Evolutionary conservation across 2,329 filamentous ascomycete species (phyloP).

Genomic region (Blastomyces silverae): DNA sequence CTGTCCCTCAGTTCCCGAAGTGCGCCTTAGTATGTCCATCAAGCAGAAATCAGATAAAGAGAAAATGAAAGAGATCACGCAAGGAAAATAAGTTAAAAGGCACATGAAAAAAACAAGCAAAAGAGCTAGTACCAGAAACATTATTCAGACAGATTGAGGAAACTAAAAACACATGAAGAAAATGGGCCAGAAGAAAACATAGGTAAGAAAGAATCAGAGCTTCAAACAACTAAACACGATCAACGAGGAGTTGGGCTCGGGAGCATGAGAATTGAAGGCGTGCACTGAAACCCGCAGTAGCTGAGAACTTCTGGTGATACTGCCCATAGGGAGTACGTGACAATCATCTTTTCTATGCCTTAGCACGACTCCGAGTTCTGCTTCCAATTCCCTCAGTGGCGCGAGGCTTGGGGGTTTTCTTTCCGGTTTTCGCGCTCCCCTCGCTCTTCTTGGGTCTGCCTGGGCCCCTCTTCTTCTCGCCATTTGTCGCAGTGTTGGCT

Average conservation of each 20-base stretch:
- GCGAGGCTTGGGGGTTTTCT: conserved; percentile 20
- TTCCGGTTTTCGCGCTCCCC: conserved; percentile 5
- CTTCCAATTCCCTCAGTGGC: conserved; percentile 33
- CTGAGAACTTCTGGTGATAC: neutral
- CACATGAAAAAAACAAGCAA: neutral
- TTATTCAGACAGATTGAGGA: neutral
- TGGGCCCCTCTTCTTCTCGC: conserved; percentile 28
- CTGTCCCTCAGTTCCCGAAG: conserved; percentile 4
- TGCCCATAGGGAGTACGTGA: neutral
- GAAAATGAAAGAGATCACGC: neutral
- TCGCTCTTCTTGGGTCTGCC: conserved; percentile 30
- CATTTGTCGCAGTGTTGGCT: conserved; percentile 21
- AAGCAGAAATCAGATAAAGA: conserved; percentile 6
- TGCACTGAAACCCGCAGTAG: neutral
- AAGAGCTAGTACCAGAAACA: neutral
- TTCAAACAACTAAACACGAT: conserved; percentile 2
- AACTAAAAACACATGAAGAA: neutral
- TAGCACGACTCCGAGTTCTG: conserved; percentile 36
- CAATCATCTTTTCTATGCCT: conserved; percentile 23
- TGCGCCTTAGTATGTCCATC: conserved; percentile 13
- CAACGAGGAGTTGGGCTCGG: neutral
- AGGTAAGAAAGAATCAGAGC: conserved; percentile 10
- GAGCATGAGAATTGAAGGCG: neutral
- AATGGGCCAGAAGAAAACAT: conserved; percentile 2
- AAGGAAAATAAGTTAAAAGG: conserved; percentile 1